Evolutionary conservation across 306 rosid species (phyloP), one percentile per base, ranked within the genome.

Genomic region (Sindora glabra): DNA sequence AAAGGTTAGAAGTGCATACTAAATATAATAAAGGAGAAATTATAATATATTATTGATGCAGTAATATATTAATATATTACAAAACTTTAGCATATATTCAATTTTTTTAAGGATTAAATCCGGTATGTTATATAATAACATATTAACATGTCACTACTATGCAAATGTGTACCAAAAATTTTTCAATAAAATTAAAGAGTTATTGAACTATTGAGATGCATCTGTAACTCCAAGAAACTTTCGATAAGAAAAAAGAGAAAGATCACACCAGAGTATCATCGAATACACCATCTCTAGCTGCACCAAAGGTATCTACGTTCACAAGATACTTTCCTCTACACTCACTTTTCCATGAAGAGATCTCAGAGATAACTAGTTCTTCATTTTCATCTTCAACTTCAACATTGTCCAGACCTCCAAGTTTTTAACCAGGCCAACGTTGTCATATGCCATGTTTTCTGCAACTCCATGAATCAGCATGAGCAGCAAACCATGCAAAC

Each of bases 211-310:
- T 51, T 25, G 29, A 38, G 32, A n/a, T 23, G 32, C 52, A 58
- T 44, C 40, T 18, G 29, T 21, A 30, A 55, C 53, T 75, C n/a
- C n/a, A n/a, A n/a, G n/a, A n/a, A n/a, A n/a, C n/a, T n/a, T n/a
- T n/a, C n/a, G n/a, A n/a, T n/a, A n/a, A n/a, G n/a, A n/a, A n/a
- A n/a, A n/a, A n/a, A n/a, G n/a, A n/a, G n/a, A n/a, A n/a, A n/a
- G n/a, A n/a, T n/a, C n/a, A n/a, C 52, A 80, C 99, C 97, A 70
- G 79, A 41, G 95, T 86, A 76, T 92, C 90, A 68, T 86, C 99
- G 69, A 84, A 70, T 83, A 80, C 78, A 71, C 94, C 90, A 65
- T 86, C 74, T 67, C 96, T 96, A 73, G 63, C 82, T 10, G 99
- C 95, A 15, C 85, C 89, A 45, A 89, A 84, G 82, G 94, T 84